A percentile compares a stretch with the other conserved stretches of the same genome.
Conservation (phyloP, 1,139 yeast species). For the Scheffersomyces insectosa region DNA sequence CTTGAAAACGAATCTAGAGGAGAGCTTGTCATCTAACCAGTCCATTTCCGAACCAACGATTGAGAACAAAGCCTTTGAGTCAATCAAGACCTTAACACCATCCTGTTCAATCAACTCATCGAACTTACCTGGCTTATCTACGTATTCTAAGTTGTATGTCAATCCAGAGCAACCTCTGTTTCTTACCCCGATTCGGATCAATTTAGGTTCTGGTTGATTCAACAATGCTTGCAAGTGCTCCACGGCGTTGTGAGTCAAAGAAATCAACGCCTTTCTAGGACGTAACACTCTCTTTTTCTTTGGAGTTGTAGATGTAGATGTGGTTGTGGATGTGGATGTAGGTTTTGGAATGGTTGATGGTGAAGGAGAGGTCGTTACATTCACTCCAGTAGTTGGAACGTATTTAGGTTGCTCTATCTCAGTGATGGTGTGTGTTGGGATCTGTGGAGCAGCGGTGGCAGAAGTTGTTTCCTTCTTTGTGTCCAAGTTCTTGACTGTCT, state of each 20-base stretch:
- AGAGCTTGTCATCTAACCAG: conserved; percentile 91
- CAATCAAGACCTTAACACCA: conserved; percentile 89
- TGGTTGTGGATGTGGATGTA: conserved; percentile 8
- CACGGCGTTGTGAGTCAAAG: conserved; percentile 73
- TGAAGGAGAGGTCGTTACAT: conserved; percentile 1
- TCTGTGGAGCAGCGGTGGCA: background rate
- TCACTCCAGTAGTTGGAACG: conserved; percentile 1
- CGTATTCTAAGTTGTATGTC: conserved; percentile 88
- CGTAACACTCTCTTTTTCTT: conserved; percentile 66
- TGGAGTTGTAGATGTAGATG: conserved; percentile 21
- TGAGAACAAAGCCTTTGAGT: conserved; percentile 91
- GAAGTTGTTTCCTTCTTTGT: background rate
- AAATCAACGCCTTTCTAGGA: conserved; percentile 87
- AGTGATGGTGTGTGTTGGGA: conserved; percentile 1
- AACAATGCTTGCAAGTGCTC: conserved; percentile 65
- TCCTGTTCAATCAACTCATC: conserved; percentile 93
- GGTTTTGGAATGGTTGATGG: background rate
- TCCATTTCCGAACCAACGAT: conserved; percentile 98
- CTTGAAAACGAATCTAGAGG: conserved; percentile 85
- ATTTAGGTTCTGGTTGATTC: conserved; percentile 82
- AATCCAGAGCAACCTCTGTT: conserved; percentile 97
- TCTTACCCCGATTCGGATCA: conserved; percentile 89
- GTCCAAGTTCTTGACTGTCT: conserved; percentile 11
- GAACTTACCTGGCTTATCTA: conserved; percentile 84
- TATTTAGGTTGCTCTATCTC: background rate